phyloP scores from a whole-genome alignment of 164 flowering plant genomes.

The Sextonia rubra region DNA sequence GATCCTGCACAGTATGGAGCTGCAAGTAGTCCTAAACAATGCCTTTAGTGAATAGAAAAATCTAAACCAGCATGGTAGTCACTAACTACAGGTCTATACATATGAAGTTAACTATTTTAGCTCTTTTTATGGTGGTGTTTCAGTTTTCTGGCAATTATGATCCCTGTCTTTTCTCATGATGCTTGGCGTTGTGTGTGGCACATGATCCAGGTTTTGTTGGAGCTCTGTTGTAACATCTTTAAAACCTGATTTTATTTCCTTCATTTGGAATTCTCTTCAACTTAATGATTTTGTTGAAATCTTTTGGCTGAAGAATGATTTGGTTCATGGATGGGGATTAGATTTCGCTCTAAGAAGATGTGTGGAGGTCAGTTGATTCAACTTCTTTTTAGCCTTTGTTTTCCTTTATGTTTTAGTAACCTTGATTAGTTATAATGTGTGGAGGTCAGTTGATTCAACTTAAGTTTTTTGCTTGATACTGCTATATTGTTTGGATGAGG shows the following conservation, averaged over 20 bases:
- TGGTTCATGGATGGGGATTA: conserved; percentile 99
- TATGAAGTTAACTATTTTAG: too few species aligned
- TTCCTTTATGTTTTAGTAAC: too few species aligned
- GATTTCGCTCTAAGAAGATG: conserved; percentile 98
- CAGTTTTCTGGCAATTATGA: conserved; percentile 96
- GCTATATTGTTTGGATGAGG: too few species aligned
- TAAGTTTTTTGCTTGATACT: too few species aligned
- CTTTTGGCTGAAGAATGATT: conserved; percentile 73
- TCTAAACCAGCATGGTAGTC: too few species aligned
- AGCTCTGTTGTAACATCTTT: background rate
- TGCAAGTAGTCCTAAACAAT: too few species aligned
- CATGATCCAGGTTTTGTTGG: conserved; percentile 71
- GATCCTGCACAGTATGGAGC: too few species aligned
- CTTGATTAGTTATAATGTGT: too few species aligned
- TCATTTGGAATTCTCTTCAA: background rate
- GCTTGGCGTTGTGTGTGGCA: conserved; percentile 98
- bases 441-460: too few species aligned
- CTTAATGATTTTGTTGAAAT: background rate
- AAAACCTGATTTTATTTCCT: background rate
- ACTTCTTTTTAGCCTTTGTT: background rate
- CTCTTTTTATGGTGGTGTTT: background rate
- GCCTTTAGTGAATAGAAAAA: too few species aligned
- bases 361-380: conserved; percentile 58
- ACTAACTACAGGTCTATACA: too few species aligned
- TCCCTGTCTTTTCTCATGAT: conserved; percentile 80